Evolutionary conservation across 73 alveolate genomes (phyloP).

Genomic region (Tetrahymena elliotti): DNA sequence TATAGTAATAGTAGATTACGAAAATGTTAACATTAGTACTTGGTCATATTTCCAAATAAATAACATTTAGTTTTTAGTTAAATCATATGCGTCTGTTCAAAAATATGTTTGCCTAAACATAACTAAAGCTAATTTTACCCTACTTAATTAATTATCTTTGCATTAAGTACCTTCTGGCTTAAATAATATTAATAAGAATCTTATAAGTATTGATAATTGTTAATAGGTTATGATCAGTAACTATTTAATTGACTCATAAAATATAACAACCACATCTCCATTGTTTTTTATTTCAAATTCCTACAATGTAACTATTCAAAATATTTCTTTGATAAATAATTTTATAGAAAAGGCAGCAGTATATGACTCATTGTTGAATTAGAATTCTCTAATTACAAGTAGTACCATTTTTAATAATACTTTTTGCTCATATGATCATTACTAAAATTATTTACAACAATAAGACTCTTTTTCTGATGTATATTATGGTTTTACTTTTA

Average conservation of each 20-base stretch:
- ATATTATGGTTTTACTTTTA: background rate
- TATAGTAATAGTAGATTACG: background rate
- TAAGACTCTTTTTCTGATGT: background rate
- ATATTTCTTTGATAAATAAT: background rate
- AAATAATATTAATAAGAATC: background rate
- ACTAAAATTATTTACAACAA: background rate
- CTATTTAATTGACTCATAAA: background rate
- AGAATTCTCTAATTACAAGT: background rate
- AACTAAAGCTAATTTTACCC: background rate
- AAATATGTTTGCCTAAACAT: background rate
- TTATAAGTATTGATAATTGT: background rate
- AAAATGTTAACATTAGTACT: background rate
- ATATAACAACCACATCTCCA: background rate
- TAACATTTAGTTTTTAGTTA: background rate
- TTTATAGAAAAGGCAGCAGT: background rate
- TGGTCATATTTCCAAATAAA: background rate
- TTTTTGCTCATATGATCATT: background rate
- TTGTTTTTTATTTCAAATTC: background rate
- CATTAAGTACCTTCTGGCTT: background rate
- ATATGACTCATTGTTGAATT: background rate
- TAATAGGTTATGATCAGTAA: background rate
- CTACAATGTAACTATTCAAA: background rate
- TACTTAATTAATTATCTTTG: background rate
- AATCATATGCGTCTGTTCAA: background rate
- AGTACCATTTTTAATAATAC: background rate